Conservation (phyloP, 2,329 filamentous ascomycete species). For the Tolypocladium ovalisporum region DNA sequence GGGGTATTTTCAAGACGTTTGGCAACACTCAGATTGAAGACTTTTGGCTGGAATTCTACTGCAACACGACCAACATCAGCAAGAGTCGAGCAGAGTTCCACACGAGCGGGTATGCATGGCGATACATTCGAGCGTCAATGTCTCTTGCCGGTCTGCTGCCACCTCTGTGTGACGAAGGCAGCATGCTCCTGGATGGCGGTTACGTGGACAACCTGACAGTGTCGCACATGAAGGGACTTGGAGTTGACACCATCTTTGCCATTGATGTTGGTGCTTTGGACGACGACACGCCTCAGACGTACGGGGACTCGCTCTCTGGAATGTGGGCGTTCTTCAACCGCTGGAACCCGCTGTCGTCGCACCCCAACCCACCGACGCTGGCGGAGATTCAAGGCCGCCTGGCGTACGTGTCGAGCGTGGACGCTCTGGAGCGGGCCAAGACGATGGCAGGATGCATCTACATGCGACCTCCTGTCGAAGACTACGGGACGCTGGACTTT, state of each 20-base stretch:
- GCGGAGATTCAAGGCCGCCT: conserved; percentile 92
- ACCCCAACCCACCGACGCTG: conserved; percentile 85
- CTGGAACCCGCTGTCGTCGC: conserved; percentile 89
- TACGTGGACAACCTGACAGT: conserved; percentile 98
- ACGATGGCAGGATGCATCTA: conserved; percentile 84
- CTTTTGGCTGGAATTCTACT: conserved; percentile 98
- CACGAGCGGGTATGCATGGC: conserved; percentile 93
- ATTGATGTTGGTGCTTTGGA: conserved; percentile 90
- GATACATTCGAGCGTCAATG: conserved; percentile 95
- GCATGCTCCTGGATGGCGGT: conserved; percentile 90
- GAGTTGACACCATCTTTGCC: conserved; percentile 89
- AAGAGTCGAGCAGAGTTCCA: conserved; percentile 88
- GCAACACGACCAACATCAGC: conserved; percentile 98
- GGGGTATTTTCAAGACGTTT: conserved; percentile 97
- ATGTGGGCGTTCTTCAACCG: conserved; percentile 92
- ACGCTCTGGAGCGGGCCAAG: conserved; percentile 90
- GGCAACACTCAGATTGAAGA: conserved; percentile 96
- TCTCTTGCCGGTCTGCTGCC: conserved; percentile 86
- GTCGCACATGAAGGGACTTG: conserved; percentile 90
- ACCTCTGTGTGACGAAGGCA: conserved; percentile 91
- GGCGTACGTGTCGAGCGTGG: conserved; percentile 89
- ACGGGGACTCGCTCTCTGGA: conserved; percentile 88
- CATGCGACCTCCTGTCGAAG: conserved; percentile 90
- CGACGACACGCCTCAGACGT: conserved; percentile 82
- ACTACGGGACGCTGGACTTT: conserved; percentile 91